Evolutionary conservation across 1,139 yeast genomes (phyloP), one percentile per base, ranked within the genome.

Genomic region (Zhuliangozyma blackwelliae): DNA sequence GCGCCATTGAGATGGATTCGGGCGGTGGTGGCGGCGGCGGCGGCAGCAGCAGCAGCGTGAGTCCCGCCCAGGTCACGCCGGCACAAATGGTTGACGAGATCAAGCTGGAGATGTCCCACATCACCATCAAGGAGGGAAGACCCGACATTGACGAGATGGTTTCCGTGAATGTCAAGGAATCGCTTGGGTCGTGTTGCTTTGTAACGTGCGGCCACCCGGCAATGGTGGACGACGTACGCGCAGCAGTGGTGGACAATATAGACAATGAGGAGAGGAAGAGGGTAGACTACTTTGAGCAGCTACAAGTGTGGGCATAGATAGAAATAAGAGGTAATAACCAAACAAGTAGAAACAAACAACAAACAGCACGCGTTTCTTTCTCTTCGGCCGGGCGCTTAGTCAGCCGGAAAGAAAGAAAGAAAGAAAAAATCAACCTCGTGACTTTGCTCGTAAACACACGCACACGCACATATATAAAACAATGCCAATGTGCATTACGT

Each of bases 121-220:
- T 65, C 7, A 71, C 65, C 30, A 63, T 77, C 51, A 55, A 61
- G 43, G 63, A 63, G 26, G 78, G 78, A 11, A 63, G 79, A 51
- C 75, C 79, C 9, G 51, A 63, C 27, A 53, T 72, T 34, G 58
- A 56, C 4, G 49, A 48, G 20, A 30, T 75, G n/a, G 65, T 77
- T 5, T 45, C 45, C 7, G 42, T 53, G 2, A 71, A 67, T 37
- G 57, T 75, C 5, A 47, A 48, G 9, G 66, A 60, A 32, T 54
- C 75, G 6, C 40, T 40, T 7, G 72, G 72, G 2, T 61, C 78
- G 0, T 51, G 72, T 21, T 72, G 73, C 10, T 64, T 69, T 45
- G 65, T 71, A 19, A 59, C 70, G 1, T 75, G 79, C 51, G 77
- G 75, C 0, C 76, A 72, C 42, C 72, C 76, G 10, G 54, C 54